Conservation (phyloP, 768 basidiomycete species). For the Kwoniella mangroviensis region DNA sequence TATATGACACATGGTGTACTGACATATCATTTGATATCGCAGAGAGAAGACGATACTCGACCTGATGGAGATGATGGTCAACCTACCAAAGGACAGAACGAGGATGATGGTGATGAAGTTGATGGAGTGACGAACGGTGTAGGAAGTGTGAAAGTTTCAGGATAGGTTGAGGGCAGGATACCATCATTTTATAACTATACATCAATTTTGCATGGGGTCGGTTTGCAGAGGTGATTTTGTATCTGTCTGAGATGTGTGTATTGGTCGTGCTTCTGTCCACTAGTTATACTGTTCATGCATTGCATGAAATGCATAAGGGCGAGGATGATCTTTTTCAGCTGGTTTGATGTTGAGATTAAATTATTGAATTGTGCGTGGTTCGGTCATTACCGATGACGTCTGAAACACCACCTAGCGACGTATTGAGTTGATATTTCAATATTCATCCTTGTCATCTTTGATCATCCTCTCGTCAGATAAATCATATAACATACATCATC, state of each 20-base stretch:
- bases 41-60: constrained; percentile 46
- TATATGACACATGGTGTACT: not conserved
- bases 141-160: constrained; percentile 13
- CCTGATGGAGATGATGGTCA: constrained; percentile 22
- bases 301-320: no score
- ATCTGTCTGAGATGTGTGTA: constrained; percentile 6
- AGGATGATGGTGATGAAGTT: constrained; percentile 8
- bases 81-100: constrained; percentile 9
- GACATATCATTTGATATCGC: not conserved
- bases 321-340: not conserved
- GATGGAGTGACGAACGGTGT: constrained; percentile 19
- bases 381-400: constrained; percentile 11
- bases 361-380: no score
- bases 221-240: not conserved
- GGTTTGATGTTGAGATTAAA: no score
- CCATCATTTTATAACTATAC: not conserved
- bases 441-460: not conserved
- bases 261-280: not conserved
- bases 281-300: not conserved
- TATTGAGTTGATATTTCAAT: not conserved
- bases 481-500: not conserved
- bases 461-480: not conserved
- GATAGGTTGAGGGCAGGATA: not conserved
- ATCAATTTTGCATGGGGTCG: constrained; percentile 7
- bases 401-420: not conserved